These are phyloP conservation scores for Hypoxylon sp. DNA, from an alignment of 2,329 filamentous ascomycete genomes.

Conservation along the genomic window DNA sequence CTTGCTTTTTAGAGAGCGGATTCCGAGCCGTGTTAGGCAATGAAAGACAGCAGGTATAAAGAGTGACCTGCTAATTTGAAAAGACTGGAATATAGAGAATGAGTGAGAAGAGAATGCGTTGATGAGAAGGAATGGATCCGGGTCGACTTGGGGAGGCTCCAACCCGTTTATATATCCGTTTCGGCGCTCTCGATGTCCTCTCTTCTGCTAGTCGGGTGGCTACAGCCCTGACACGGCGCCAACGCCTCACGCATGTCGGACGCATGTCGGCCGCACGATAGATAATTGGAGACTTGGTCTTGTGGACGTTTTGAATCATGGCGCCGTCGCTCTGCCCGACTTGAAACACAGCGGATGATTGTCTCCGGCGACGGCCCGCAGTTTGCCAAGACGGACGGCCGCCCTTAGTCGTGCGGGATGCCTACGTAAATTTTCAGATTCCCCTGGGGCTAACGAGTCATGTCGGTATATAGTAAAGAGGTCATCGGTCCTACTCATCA, in stretches of 20 bases:
- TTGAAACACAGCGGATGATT: conserved; percentile 13
- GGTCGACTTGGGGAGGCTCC: background rate
- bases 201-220: background rate
- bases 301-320: conserved; percentile 24
- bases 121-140: background rate
- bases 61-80: conserved; percentile 29
- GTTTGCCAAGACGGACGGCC: background rate
- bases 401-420: conserved; percentile 4
- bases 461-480: background rate
- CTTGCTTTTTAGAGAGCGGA: conserved; percentile 2
- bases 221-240: conserved; percentile 2
- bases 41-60: conserved; percentile 26
- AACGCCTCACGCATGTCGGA: conserved; percentile 13
- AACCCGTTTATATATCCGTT: conserved; percentile 21
- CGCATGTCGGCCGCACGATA: background rate
- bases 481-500: background rate
- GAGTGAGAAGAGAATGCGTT: conserved; percentile 29
- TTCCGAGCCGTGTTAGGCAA: conserved; percentile 2
- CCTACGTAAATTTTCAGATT: background rate
- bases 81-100: conserved; percentile 21
- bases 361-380: background rate
- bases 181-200: background rate
- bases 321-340: background rate
- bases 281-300: background rate
- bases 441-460: conserved; percentile 12